Evolutionary conservation across 2,329 filamentous ascomycete genomes (phyloP).

Genomic region (Fusarium nurragi): DNA sequence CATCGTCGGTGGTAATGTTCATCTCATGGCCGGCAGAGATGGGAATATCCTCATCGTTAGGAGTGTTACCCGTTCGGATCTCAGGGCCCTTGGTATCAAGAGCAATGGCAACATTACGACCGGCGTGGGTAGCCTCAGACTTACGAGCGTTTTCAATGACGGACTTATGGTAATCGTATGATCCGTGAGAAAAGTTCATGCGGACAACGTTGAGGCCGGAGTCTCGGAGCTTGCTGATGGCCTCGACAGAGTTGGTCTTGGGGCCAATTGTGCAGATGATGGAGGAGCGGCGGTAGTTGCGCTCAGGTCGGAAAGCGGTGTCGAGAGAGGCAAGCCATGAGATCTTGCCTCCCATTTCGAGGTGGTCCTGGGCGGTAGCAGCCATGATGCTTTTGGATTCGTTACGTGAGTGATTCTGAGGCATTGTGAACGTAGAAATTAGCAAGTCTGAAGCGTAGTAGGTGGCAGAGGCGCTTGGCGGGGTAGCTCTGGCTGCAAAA

Average conservation of each 20-base stretch:
- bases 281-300: conserved; percentile 94
- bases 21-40: conserved; percentile 84
- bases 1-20: conserved; percentile 96
- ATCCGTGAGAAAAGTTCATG: conserved; percentile 94
- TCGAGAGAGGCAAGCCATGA: conserved; percentile 77
- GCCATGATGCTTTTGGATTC: conserved; percentile 58
- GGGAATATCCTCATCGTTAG: conserved; percentile 88
- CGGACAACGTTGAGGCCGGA: conserved; percentile 97
- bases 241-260: conserved; percentile 98
- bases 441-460: conserved; percentile 21
- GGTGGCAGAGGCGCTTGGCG: conserved; percentile 27
- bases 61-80: conserved; percentile 72
- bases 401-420: conserved; percentile 46
- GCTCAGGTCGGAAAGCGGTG: conserved; percentile 85
- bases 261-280: conserved; percentile 99
- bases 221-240: conserved; percentile 91
- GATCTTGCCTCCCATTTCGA: conserved; percentile 77
- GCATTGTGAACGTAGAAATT: conserved; percentile 46
- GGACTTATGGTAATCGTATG: conserved; percentile 96
- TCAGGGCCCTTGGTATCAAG: conserved; percentile 76
- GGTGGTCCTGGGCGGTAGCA: conserved; percentile 82
- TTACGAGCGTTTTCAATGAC: conserved; percentile 95
- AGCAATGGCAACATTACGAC: conserved; percentile 94
- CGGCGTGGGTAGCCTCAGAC: conserved; percentile 79
- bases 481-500: conserved; percentile 34